Base-by-base conservation (phyloP, 2,329 filamentous ascomycete species). In the Myriosclerotinia curreyana region DNA sequence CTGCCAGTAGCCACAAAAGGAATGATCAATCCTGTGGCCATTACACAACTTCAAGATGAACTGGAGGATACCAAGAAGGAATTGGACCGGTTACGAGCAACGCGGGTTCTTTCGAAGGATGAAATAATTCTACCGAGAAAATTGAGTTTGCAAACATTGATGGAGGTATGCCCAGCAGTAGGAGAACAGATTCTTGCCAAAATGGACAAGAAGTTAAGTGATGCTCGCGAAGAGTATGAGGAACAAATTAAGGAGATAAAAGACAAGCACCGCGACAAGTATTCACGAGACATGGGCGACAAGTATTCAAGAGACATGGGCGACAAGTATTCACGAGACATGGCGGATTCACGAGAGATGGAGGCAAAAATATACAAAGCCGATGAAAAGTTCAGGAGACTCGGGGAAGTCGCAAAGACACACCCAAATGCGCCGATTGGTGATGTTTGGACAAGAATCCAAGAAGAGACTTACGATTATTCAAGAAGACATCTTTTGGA, bases 31-130 rank as follows among this genome's bases (percentile, higher is more conserved):
- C 14, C 28, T n/a, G 49, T 17, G n/a, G 49, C 49, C 7, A 44
- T 62, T 15, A 25, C 36, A 44, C 49, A 53, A 25, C 49, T 62
- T 25, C 49, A 62, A 22, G 59, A 44, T 22, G 59, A 62, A 14
- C 38, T 62, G n/a, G 59, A 62, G n/a, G 17, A 62, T 42, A 22
- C 17, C 34, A 62, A 62, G 25, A 54, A 14, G 15, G 17, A 54
- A 31, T 25, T 49, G 5, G 31, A 60, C 25, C 34, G 9, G 34
- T 11, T 14, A 11, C 14, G n/a, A 60, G 56, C 56, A 60, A 22
- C 4, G 46, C 28, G 15, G 31, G 44, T 20, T 2, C 28, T 5
- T 34, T 48, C 28, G 5, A 36, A 49, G 22, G 42, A 59, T 38
- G 42, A 59, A 49, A 25, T 49, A 9, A 28, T 28, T 28, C 31